phyloP scores from a whole-genome alignment of 129 eudicot genomes.

The Calendula officinalis region DNA sequence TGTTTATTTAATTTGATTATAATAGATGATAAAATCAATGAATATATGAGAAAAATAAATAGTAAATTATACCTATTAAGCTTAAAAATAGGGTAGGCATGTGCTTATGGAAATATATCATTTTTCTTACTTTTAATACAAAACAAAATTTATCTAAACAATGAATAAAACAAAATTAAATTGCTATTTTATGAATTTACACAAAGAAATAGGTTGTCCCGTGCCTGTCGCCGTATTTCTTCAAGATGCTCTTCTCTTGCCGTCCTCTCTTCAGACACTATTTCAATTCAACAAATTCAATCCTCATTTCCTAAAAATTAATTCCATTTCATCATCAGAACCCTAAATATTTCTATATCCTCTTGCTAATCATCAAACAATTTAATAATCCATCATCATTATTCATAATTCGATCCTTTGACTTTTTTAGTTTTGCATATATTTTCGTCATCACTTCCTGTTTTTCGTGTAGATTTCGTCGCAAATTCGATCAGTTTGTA shows the following conservation, averaged over 20 bases:
- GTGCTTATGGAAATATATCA: too few relatives aligned
- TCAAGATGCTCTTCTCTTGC: conserved; percentile 20
- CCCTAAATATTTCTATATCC: background rate
- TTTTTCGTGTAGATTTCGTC: background rate
- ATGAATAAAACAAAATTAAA: too few relatives aligned
- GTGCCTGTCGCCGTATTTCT: conserved; percentile 27
- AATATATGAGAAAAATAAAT: too few relatives aligned
- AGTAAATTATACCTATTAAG: too few relatives aligned
- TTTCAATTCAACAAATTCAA: background rate
- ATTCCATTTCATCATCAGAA: background rate
- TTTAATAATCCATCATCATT: background rate
- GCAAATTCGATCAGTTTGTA: conserved; percentile 4
- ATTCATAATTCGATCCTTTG: conserved; percentile 9
- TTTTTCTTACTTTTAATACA: too few relatives aligned
- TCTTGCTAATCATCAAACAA: background rate
- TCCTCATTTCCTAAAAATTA: conserved; percentile 1
- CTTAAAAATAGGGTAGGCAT: too few relatives aligned
- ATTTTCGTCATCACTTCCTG: background rate
- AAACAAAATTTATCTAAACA: too few relatives aligned
- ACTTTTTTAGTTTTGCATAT: background rate
- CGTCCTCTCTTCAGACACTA: conserved; percentile 14
- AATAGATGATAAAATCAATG: too few relatives aligned
- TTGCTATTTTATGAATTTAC: too few relatives aligned
- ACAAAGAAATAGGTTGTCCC: conserved; percentile 23
- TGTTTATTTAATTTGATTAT: too few relatives aligned